Evolutionary conservation across 192 early-diverging fungal genomes (phyloP), one percentile per base, ranked within the genome.

Genomic region (Backusella sp.): DNA sequence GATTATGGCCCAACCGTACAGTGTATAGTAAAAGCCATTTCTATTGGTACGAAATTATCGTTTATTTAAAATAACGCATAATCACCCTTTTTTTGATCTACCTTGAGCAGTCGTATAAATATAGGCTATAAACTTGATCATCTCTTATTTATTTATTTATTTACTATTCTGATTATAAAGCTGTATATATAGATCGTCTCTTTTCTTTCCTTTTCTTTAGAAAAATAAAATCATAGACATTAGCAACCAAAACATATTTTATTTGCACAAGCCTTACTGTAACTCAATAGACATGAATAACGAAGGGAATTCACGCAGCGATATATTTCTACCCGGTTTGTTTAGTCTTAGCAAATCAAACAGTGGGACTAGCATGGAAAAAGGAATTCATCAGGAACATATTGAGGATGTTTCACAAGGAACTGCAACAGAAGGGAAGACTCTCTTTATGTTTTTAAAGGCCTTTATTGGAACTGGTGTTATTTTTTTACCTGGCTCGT

Each of bases 381-480:
- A 62, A 62, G 44, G 44, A 42, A 30, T 19, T n/a, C 23, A 44
- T 9, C 15, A 52, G 41, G 66, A 68, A 28, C 66, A 53, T 26
- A 17, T 73, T 17, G 77, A 78, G 19, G 46, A 73, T 59, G 77
- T 66, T 14, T 67, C 79, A 8, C 70, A 77, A 52, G 72, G 75
- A 35, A 89, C 85, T 4, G 87, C 85, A 15, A 80, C 85, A 12
- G 81, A 82, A 1, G 46, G 70, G 11, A 90, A 90, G 75, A 84
- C 90, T 3, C 82, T 90, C 52, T 89, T 89, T 77, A 74, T 91
- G 81, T 80, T 91, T 53, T 78, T 91, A 19, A 91, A 91, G 79
- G 77, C 88, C 7, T 91, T 91, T 81, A 84, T 91, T 23, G 90
- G 89, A 76, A 89, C 89, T 3, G 89, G 89, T 19, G 82, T 82